Conservation (phyloP, 805 yeast genomes). For the Lipomyces chichibuensis region DNA sequence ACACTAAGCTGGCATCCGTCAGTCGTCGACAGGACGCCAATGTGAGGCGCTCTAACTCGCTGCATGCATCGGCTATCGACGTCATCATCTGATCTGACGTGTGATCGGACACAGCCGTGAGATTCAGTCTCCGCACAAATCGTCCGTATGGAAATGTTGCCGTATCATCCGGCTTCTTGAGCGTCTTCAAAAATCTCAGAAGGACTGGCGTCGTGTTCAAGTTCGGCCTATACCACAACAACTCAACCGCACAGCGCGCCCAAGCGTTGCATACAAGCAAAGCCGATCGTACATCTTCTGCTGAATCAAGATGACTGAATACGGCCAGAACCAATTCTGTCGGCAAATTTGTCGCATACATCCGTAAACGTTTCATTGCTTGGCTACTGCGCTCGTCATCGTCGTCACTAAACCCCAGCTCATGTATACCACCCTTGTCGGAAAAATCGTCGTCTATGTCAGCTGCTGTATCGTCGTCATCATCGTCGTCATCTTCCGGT, state of each 20-base stretch:
- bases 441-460: constrained; percentile 8
- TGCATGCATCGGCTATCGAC: constrained; percentile 63
- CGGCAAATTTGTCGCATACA: constrained; percentile 22
- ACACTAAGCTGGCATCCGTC: constrained; percentile 61
- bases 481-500: constrained; percentile 31
- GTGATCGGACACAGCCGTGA: constrained; percentile 69
- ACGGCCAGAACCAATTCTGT: constrained; percentile 27
- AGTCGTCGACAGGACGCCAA: constrained; percentile 76
- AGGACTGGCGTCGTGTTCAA: constrained; percentile 57
- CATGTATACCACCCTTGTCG: constrained; percentile 10
- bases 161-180: constrained; percentile 54
- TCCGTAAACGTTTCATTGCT: neutral
- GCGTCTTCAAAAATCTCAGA: constrained; percentile 58
- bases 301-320: constrained; percentile 19
- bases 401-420: neutral
- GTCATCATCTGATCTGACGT: constrained; percentile 67
- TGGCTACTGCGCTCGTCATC: constrained; percentile 7
- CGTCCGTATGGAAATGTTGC: constrained; percentile 63
- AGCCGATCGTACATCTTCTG: constrained; percentile 27
- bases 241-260: constrained; percentile 75
- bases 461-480: constrained; percentile 25
- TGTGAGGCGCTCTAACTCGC: constrained; percentile 80
- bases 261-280: constrained; percentile 78
- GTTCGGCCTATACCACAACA: constrained; percentile 86
- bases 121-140: constrained; percentile 76